These are phyloP conservation scores for Pichia terricola DNA, from an alignment of 1,139 yeast genomes.

Conservation along the genomic window DNA sequence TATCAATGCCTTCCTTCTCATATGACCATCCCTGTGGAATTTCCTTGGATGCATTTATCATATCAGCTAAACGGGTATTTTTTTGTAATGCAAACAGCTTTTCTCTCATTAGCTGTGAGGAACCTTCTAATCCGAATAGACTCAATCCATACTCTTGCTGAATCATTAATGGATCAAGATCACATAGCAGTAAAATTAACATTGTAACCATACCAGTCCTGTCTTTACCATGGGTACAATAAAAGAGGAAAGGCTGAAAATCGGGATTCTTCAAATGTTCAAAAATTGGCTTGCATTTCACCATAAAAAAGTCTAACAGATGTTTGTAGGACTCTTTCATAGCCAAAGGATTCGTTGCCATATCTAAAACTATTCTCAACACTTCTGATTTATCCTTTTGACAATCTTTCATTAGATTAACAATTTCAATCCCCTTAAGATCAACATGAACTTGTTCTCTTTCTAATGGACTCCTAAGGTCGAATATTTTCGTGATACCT, in stretches of 20 bases:
- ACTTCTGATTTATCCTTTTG: neutral
- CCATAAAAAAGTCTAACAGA: constrained; percentile 41
- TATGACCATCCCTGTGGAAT: too few relatives aligned
- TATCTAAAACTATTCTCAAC: neutral
- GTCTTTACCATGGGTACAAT: constrained; percentile 85
- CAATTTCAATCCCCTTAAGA: neutral
- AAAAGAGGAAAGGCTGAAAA: constrained; percentile 47
- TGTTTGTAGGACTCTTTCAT: constrained; percentile 44
- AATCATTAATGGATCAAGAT: constrained; percentile 56
- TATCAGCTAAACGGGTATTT: too few relatives aligned
- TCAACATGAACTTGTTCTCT: neutral
- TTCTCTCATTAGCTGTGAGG: too few relatives aligned
- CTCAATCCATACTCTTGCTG: constrained; percentile 38
- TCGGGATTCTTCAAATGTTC: constrained; percentile 44
- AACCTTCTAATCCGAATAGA: neutral
- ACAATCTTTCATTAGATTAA: neutral
- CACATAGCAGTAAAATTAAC: constrained; percentile 52
- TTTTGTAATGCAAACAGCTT: too few relatives aligned
- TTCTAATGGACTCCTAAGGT: constrained; percentile 60
- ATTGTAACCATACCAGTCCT: constrained; percentile 72
- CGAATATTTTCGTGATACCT: constrained; percentile 52
- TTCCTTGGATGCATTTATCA: too few relatives aligned
- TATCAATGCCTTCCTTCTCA: too few relatives aligned
- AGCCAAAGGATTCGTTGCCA: neutral
- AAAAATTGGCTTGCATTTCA: constrained; percentile 40